Percentiles rank a stretch among this genome's conserved stretches.
Conservation (phyloP, 1,284 basidiomycete species). For the Mrakiaceae sp. region DNA sequence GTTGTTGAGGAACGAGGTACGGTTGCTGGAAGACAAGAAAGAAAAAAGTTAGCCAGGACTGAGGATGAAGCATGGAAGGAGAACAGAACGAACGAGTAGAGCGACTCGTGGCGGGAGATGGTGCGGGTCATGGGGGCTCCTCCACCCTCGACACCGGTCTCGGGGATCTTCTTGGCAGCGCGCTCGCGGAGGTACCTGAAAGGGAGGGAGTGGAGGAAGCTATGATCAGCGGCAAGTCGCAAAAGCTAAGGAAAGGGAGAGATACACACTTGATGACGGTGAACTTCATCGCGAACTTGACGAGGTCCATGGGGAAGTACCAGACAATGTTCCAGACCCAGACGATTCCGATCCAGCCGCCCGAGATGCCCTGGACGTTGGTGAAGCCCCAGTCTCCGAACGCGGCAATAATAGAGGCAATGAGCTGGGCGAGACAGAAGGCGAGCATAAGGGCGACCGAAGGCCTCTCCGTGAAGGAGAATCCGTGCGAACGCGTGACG, state of each 20-base stretch:
- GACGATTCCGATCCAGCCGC: slow-evolving; percentile 92
- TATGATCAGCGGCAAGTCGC: slow-evolving; percentile 7
- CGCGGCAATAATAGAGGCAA: slow-evolving; percentile 89
- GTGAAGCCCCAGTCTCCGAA: slow-evolving; percentile 91
- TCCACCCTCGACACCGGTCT: slow-evolving; percentile 39
- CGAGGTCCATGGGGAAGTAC: slow-evolving; percentile 87
- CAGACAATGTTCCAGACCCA: slow-evolving; percentile 95
- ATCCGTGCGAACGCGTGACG: slow-evolving; percentile 88
- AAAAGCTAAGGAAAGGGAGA: not conserved
- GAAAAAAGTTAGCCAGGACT: too few relatives aligned
- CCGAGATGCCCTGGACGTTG: slow-evolving; percentile 59
- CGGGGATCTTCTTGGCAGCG: slow-evolving; percentile 38
- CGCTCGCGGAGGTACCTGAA: slow-evolving; percentile 49
- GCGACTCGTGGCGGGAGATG: slow-evolving; percentile 80
- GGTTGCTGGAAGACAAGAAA: slow-evolving; percentile 46
- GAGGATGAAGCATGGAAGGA: too few relatives aligned
- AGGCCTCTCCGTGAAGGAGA: slow-evolving; percentile 91
- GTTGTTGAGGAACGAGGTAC: slow-evolving; percentile 76
- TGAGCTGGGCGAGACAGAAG: slow-evolving; percentile 83
- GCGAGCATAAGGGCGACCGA: slow-evolving; percentile 78
- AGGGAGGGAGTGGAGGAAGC: not conserved
- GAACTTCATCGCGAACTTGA: slow-evolving; percentile 93
- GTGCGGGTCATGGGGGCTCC: slow-evolving; percentile 76
- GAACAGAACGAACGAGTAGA: slow-evolving; percentile 50
- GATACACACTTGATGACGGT: slow-evolving; percentile 61